Conservation (phyloP, 73 alveolate genomes). For the Breviolum minutum region DNA sequence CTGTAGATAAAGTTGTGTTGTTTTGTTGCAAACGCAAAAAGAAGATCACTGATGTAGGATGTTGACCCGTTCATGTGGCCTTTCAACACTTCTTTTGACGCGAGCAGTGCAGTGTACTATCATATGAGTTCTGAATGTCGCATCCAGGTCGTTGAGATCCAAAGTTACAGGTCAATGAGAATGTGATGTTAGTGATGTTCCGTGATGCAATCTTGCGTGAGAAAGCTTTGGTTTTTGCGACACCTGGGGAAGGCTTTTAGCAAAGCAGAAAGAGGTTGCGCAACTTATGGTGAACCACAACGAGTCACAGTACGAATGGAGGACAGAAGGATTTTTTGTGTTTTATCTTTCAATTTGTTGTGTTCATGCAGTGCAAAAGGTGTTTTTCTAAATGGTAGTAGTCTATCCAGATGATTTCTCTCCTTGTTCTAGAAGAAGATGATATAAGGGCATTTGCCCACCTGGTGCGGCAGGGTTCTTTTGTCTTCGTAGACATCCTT, state of each 20-base stretch:
- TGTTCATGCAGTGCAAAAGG: background rate
- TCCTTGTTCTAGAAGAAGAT: background rate
- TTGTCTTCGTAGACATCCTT: background rate
- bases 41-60: no score
- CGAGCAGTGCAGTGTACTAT: background rate
- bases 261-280: constrained; percentile 70
- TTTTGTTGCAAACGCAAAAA: no score
- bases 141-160: no score
- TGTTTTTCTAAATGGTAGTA: background rate
- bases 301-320: constrained; percentile 58
- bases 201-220: no score
- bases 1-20: no score
- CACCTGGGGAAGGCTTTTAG: constrained; percentile 12
- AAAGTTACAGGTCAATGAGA: background rate
- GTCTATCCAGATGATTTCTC: background rate
- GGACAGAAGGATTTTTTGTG: background rate
- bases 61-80: no score
- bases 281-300: constrained; percentile 48
- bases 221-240: background rate
- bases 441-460: no score
- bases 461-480: background rate
- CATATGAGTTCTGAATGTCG: background rate
- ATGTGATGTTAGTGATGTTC: background rate
- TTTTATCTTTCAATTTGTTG: no score
- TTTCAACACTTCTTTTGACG: background rate